Base-by-base conservation (phyloP, 495 filamentous ascomycete species). In the Penicillium cosmopolitanum region DNA sequence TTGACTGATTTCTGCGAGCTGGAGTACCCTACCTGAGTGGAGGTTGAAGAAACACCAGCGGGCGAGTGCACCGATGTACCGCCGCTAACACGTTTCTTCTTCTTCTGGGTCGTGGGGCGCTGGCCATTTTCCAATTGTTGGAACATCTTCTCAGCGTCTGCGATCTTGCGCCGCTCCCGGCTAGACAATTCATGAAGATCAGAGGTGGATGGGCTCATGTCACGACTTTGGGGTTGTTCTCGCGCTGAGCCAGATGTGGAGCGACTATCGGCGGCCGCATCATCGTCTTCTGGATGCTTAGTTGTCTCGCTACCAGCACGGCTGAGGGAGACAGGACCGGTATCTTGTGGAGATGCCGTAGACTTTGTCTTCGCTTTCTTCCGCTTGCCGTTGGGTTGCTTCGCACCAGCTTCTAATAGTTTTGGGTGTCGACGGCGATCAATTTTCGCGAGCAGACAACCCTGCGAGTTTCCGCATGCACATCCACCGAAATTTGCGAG, bases 401-500 rank as follows among this genome's bases (percentile, higher is more conserved):
- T 73, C 1, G 60, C 36, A 23, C 46, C 58, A 8, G 65, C 35
- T 43, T 82, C 82, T 13, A 62, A 73, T 4, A 75, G 58, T 52
- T 81, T 85, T 13, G 79, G 64, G 55, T 81, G 70, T 60, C 85
- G 83, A 31, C 85, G 86, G 56, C 86, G 84, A 75, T 92, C 89
- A 44, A 93, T 87, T n/a, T 83, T 86, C 25, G 84, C 82, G 66
- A 96, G 84, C 7, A 86, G 78, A 66, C 92, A 96, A 28, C 85
- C 80, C 11, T 77, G 66, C 0, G 83, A 78, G 4, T 83, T 72
- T 53, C 86, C 80, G 71, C 93, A 97, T 5, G 93, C 92, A 75
- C 93, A 97, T 9, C 90, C 92, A 28, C 93, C 93, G 69, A 93
- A 90, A 66, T 95, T 89, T 5, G 90, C 87, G 2, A 96, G 84